These are phyloP conservation scores for Ramaria rubella DNA, from an alignment of 768 basidiomycete genomes.

Conservation along the genomic window DNA sequence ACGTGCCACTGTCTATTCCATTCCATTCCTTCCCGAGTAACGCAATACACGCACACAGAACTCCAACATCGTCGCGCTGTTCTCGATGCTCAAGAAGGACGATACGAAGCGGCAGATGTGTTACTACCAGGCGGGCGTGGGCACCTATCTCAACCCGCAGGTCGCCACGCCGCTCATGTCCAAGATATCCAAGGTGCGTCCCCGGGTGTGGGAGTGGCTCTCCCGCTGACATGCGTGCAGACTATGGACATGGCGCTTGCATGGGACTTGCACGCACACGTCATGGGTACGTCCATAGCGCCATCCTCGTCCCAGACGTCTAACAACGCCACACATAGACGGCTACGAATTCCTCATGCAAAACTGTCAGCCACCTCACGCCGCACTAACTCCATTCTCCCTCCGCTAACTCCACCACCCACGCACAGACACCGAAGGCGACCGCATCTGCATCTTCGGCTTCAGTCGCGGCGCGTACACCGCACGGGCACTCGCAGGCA, in stretches of 20 bases:
- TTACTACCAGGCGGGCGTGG: constrained; percentile 77
- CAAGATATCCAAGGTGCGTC: constrained; percentile 45
- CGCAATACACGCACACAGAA: too few species aligned
- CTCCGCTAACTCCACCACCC: background rate
- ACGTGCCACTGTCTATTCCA: constrained; percentile 13
- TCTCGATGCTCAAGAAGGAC: too few species aligned
- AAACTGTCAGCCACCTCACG: constrained; percentile 41
- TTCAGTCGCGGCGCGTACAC: constrained; percentile 79
- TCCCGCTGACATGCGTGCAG: too few species aligned
- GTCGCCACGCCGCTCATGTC: constrained; percentile 55
- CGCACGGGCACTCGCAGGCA: constrained; percentile 62
- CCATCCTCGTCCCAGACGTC: background rate
- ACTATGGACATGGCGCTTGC: constrained; percentile 60
- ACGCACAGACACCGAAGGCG: constrained; percentile 51
- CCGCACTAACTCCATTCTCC: background rate
- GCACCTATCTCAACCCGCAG: constrained; percentile 60
- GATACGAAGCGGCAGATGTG: constrained; percentile 55
- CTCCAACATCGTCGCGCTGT: too few species aligned
- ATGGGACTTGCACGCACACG: constrained; percentile 56
- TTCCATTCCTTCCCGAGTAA: too few species aligned
- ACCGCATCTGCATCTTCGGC: constrained; percentile 74
- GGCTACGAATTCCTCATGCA: constrained; percentile 79
- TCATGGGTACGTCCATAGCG: constrained; percentile 44
- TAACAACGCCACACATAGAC: constrained; percentile 28
- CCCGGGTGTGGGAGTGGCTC: too few species aligned